These are phyloP conservation scores for Aspergillus nomiae DNA, from an alignment of 2,329 filamentous ascomycete species.

Conservation along the genomic window DNA sequence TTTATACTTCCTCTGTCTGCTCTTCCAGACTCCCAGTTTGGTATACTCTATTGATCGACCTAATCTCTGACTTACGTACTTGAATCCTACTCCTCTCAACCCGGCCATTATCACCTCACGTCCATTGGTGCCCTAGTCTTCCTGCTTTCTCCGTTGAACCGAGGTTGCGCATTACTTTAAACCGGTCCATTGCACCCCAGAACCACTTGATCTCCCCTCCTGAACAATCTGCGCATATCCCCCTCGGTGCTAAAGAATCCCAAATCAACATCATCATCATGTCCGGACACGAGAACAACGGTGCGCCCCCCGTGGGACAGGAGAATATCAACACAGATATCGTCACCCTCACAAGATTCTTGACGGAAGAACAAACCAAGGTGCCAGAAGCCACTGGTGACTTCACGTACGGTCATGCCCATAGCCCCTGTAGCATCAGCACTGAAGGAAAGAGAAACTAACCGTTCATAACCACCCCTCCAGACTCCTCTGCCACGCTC, in stretches of 20 bases:
- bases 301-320: constrained; percentile 54
- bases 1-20: too few relatives aligned
- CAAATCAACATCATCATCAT: constrained; percentile 26
- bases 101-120: not conserved
- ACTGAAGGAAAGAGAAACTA: not conserved
- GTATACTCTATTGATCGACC: not conserved
- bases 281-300: constrained; percentile 44
- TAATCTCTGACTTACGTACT: not conserved
- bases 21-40: not conserved
- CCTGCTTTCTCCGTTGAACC: constrained; percentile 33
- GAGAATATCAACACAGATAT: constrained; percentile 96
- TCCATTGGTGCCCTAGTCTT: constrained; percentile 7
- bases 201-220: constrained; percentile 3
- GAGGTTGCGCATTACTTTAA: constrained; percentile 25
- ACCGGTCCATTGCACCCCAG: constrained; percentile 1
- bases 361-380: constrained; percentile 94
- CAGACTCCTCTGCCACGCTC: constrained; percentile 92
- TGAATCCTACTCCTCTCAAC: not conserved
- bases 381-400: constrained; percentile 94
- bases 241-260: constrained; percentile 3
- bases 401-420: constrained; percentile 74
- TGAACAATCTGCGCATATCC: constrained; percentile 4
- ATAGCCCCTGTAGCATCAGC: not conserved
- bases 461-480: not conserved
- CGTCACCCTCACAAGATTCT: constrained; percentile 89